Conservation (phyloP, 805 yeast species). For the Metschnikowia reukaufii region DNA sequence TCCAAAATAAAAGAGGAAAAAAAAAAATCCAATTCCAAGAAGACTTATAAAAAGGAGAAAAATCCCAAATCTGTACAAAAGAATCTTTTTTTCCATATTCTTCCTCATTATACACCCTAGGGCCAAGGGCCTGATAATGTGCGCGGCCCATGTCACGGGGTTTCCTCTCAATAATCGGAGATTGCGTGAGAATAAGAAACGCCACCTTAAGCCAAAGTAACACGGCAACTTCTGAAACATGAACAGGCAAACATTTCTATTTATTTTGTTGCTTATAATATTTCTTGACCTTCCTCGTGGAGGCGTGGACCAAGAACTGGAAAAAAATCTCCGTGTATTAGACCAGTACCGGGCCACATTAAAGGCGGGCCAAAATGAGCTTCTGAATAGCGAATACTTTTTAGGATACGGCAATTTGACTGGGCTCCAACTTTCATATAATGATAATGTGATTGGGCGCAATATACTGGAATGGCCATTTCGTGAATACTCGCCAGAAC, state of each 20-base stretch:
- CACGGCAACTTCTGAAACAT: too few species aligned
- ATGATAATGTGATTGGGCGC: constrained; percentile 50
- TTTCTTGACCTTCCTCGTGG: constrained; percentile 34
- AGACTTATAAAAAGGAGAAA: too few species aligned
- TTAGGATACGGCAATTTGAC: constrained; percentile 70
- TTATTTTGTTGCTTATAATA: constrained; percentile 33
- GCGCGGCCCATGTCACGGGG: too few species aligned
- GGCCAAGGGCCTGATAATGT: too few species aligned
- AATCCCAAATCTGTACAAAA: too few species aligned
- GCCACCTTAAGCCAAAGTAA: too few species aligned
- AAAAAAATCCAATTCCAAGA: too few species aligned
- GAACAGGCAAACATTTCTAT: constrained; percentile 37
- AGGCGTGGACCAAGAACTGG: constrained; percentile 29
- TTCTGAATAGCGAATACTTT: constrained; percentile 44
- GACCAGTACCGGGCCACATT: constrained; percentile 27
- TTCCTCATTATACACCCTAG: too few species aligned
- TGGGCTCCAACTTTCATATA: constrained; percentile 67
- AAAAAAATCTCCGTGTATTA: constrained; percentile 28
- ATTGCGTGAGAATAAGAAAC: background rate
- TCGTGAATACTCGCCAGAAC: constrained; percentile 43
- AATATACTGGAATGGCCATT: constrained; percentile 59
- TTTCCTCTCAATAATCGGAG: too few species aligned
- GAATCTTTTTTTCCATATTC: too few species aligned
- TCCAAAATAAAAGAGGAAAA: too few species aligned
- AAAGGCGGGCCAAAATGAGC: constrained; percentile 15